A percentile compares a stretch with the other conserved stretches of the same genome.
Evolutionary conservation across 2,329 filamentous ascomycete species (phyloP).

Genomic region (Nectriaceae sp.): DNA sequence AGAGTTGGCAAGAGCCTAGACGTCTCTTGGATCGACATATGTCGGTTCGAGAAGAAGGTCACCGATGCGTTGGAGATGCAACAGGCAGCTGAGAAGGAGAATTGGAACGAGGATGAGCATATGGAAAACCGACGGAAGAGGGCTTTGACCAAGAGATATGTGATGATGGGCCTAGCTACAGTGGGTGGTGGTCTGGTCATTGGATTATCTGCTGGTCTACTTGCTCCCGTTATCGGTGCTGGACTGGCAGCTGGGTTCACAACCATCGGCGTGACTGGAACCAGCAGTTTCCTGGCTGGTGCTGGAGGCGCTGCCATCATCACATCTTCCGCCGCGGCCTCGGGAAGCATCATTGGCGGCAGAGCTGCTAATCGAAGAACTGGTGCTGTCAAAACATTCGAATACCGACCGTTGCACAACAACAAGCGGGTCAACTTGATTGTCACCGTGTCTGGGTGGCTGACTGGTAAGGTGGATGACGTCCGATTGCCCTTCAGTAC

Average conservation of each 20-base stretch:
- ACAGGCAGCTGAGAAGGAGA: constrained; percentile 89
- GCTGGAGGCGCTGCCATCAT: constrained; percentile 93
- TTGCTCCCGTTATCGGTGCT: constrained; percentile 91
- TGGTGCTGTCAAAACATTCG: constrained; percentile 92
- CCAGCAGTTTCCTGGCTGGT: constrained; percentile 84
- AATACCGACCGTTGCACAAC: constrained; percentile 95
- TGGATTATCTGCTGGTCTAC: constrained; percentile 85
- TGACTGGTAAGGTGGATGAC: constrained; percentile 97
- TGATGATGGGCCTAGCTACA: constrained; percentile 96
- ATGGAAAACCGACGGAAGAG: constrained; percentile 83
- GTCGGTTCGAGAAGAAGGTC: constrained; percentile 93
- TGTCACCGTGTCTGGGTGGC: constrained; percentile 94
- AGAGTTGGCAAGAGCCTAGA: constrained; percentile 77
- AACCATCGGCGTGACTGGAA: constrained; percentile 89
- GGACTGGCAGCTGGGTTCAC: constrained; percentile 94
- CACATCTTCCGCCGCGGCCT: constrained; percentile 83
- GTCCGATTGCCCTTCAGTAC: constrained; percentile 95
- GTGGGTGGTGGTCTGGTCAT: constrained; percentile 95
- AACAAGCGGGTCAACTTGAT: constrained; percentile 97
- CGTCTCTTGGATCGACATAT: constrained; percentile 89
- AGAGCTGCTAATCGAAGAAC: constrained; percentile 85
- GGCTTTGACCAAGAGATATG: constrained; percentile 79
- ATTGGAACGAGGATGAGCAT: constrained; percentile 96
- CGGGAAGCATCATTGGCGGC: constrained; percentile 83
- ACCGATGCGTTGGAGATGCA: constrained; percentile 98